Evolutionary conservation across 2,329 filamentous ascomycete species (phyloP).

Genomic region (Xylaria sp.): DNA sequence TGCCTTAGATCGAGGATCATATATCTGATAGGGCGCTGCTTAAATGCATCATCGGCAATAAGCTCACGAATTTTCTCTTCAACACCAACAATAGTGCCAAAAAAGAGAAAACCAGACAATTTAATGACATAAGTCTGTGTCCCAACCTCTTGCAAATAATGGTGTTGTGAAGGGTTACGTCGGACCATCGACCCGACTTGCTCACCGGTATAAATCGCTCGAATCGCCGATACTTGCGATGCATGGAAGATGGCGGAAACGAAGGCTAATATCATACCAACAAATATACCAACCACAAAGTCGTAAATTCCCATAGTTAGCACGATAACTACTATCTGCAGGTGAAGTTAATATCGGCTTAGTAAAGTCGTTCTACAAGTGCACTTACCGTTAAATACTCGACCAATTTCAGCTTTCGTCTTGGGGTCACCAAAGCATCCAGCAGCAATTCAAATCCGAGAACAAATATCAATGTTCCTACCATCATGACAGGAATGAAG

Average conservation of each 20-base stretch:
- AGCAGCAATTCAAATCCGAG: constrained; percentile 91
- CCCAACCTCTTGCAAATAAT: constrained; percentile 86
- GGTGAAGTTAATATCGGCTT: constrained; percentile 41
- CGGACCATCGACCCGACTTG: constrained; percentile 92
- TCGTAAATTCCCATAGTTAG: constrained; percentile 97
- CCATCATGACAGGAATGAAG: constrained; percentile 96
- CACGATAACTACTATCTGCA: constrained; percentile 82
- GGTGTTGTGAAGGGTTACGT: constrained; percentile 87
- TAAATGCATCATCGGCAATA: constrained; percentile 85
- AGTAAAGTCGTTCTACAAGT: not conserved
- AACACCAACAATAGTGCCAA: constrained; percentile 95
- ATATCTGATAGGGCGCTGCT: constrained; percentile 83
- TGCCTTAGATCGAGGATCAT: constrained; percentile 89
- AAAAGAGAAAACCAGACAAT: constrained; percentile 95
- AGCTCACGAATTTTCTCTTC: constrained; percentile 87
- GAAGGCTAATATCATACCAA: constrained; percentile 92
- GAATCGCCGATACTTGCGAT: constrained; percentile 87
- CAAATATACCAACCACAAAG: constrained; percentile 92
- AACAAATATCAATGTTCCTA: constrained; percentile 93
- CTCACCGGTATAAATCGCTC: constrained; percentile 89
- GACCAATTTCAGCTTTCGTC: constrained; percentile 84
- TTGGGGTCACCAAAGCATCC: constrained; percentile 89
- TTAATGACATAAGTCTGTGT: constrained; percentile 92
- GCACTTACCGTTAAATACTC: constrained; percentile 84
- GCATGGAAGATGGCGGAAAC: constrained; percentile 92